Evolutionary conservation across 805 yeast genomes (phyloP), one percentile per base, ranked within the genome.

Genomic region (Clavispora fructus): DNA sequence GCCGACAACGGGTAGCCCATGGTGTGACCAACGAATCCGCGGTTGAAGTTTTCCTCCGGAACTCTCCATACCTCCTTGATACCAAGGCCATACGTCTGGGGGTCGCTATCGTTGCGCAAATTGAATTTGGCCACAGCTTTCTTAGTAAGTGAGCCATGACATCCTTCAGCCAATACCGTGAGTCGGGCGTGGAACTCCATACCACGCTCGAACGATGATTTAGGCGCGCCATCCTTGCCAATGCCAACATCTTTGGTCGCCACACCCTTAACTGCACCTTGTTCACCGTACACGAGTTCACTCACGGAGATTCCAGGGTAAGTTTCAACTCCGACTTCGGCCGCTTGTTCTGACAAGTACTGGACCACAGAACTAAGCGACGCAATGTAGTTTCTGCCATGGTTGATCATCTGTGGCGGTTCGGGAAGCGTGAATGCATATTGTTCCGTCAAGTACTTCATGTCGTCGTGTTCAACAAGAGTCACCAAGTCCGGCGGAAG

Each of bases 41-140:
- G 76, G 47, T 80, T 76, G 70, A 87, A 92, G 51, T 87, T 86
- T 41, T 81, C 87, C 9, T 92, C 89, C 23, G 78, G 74, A 12
- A 94, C 95, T 63, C 92, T 90, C 99, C 99, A 94, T 7, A 94
- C 92, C 67, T 94, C 99, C 64, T 94, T 94, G 48, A 94, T 77
- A 33, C 99, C 99, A 23, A 94, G 65, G 11, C 99, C 99, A 66
- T 94, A 94, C 0, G 98, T 90, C 69, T 94, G 99, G 16, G 83
- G 83, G 43, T 79, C 75, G 43, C 75, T 72, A 29, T 79, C 77
- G 42, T 76, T 73, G 47, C 97, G 79, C 49, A 94, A 69, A 38
- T 82, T 73, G 65, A 68, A 92, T 56, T 83, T 80, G 44, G 75
- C 69, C 44, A 92, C 84, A 0, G 80, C 83, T 60, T 85, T 79